phyloP scores from a whole-genome alignment of 2,329 filamentous ascomycete species.

The Fusarium luffae region DNA sequence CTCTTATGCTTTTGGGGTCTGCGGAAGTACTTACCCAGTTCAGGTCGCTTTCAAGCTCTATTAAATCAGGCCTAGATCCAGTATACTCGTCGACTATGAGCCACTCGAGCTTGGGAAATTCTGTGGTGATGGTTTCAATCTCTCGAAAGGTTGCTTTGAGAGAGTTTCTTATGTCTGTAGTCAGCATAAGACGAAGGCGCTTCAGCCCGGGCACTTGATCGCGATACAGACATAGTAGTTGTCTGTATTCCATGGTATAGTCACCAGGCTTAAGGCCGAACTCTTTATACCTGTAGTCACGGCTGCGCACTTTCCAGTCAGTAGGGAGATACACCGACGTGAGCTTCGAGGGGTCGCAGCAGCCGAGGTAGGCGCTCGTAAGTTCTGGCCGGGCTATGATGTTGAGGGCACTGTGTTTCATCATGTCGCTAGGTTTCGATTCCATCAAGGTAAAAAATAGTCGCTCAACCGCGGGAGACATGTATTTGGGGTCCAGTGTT shows the following conservation, averaged over 20 bases:
- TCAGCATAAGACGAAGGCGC: background rate
- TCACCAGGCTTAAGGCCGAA: background rate
- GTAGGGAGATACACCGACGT: background rate
- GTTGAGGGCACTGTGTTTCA: background rate
- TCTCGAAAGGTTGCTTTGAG: background rate
- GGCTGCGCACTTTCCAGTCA: background rate
- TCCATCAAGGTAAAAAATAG: background rate
- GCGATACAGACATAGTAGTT: background rate
- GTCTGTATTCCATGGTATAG: background rate
- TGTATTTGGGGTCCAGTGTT: accelerated
- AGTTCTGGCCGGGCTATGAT: accelerated
- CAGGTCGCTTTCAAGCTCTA: background rate
- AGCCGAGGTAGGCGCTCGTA: background rate
- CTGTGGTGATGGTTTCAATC: background rate
- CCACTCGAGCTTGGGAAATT: background rate
- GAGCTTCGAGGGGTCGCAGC: background rate
- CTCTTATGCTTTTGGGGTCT: background rate
- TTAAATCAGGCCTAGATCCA: background rate
- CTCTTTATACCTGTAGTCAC: background rate
- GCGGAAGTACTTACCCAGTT: background rate
- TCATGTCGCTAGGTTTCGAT: background rate
- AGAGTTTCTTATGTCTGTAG: accelerated
- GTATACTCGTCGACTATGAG: background rate
- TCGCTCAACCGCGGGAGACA: background rate
- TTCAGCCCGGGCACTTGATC: background rate